Conservation (phyloP, 2,329 filamentous ascomycete species). For the Colletotrichum sp. region DNA sequence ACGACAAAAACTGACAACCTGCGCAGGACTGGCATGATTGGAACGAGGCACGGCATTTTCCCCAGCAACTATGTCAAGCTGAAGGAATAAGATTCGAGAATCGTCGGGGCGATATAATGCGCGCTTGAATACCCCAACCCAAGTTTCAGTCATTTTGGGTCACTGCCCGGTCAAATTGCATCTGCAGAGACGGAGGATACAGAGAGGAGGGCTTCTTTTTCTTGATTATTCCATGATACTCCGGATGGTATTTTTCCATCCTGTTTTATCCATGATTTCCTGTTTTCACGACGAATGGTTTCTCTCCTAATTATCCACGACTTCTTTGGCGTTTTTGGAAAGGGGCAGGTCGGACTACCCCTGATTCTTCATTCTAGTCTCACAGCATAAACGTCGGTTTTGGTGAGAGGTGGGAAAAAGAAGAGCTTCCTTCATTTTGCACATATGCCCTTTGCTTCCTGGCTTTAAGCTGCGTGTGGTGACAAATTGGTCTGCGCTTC, state of each 20-base stretch:
- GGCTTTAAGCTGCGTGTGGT: background rate
- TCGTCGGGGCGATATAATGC: background rate
- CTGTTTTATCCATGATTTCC: background rate
- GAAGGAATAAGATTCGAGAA: constrained; percentile 43
- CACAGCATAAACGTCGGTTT: constrained; percentile 8
- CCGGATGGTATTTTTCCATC: constrained; percentile 3
- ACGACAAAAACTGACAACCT: background rate
- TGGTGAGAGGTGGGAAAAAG: background rate
- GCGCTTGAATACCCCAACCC: background rate
- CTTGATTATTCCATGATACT: constrained; percentile 17
- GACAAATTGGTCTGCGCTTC: background rate
- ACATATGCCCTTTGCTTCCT: background rate
- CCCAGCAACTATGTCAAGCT: constrained; percentile 81
- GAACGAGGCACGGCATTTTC: constrained; percentile 87
- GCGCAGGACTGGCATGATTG: constrained; percentile 83
- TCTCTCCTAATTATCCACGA: background rate
- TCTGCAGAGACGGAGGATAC: background rate
- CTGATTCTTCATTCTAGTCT: background rate
- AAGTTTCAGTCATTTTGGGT: background rate
- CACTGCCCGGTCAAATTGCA: background rate
- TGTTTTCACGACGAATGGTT: constrained; percentile 7
- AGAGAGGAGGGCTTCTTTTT: background rate
- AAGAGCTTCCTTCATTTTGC: background rate
- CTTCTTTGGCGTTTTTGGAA: background rate
- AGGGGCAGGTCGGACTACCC: background rate